Percentiles rank a stretch among this genome's conserved stretches.
Evolutionary conservation across 805 yeast genomes (phyloP).

Genomic region (Jamesozyma gamospora): DNA sequence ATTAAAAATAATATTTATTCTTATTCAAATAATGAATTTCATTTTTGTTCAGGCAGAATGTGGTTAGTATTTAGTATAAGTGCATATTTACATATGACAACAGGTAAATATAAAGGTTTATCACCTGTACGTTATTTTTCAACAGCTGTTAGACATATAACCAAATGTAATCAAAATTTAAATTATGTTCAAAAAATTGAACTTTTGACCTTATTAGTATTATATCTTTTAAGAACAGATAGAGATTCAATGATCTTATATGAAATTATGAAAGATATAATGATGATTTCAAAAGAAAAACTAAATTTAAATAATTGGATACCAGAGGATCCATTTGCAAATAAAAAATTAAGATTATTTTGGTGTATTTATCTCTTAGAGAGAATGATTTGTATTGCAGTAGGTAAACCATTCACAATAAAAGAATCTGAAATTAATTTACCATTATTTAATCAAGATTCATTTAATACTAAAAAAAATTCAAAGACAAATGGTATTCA

Average conservation of each 20-base stretch:
- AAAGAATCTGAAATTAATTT: conserved; percentile 40
- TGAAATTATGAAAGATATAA: conserved; percentile 43
- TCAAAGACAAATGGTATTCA: conserved; percentile 25
- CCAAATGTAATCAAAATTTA: conserved; percentile 35
- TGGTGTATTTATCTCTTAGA: conserved; percentile 56
- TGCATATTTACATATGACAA: conserved; percentile 42
- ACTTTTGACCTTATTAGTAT: conserved; percentile 40
- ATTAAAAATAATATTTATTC: conserved; percentile 34
- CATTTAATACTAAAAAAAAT: conserved; percentile 18
- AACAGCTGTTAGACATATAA: conserved; percentile 47
- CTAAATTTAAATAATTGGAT: conserved; percentile 22
- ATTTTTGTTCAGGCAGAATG: conserved; percentile 45
- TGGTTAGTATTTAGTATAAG: conserved; percentile 46
- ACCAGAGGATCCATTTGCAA: conserved; percentile 19
- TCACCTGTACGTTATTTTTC: conserved; percentile 48
- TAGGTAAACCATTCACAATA: conserved; percentile 48
- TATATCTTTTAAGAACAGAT: conserved; percentile 51
- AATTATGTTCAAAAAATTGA: conserved; percentile 41
- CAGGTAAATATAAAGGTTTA: conserved; percentile 46
- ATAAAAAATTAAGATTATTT: conserved; percentile 43
- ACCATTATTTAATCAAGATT: conserved; percentile 41
- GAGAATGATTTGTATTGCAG: conserved; percentile 50
- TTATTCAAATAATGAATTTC: conserved; percentile 31
- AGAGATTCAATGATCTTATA: conserved; percentile 46
- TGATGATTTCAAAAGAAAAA: conserved; percentile 32